Base-by-base conservation (phyloP, 176 grass and related monocot species). In the Chloris gayana region DNA sequence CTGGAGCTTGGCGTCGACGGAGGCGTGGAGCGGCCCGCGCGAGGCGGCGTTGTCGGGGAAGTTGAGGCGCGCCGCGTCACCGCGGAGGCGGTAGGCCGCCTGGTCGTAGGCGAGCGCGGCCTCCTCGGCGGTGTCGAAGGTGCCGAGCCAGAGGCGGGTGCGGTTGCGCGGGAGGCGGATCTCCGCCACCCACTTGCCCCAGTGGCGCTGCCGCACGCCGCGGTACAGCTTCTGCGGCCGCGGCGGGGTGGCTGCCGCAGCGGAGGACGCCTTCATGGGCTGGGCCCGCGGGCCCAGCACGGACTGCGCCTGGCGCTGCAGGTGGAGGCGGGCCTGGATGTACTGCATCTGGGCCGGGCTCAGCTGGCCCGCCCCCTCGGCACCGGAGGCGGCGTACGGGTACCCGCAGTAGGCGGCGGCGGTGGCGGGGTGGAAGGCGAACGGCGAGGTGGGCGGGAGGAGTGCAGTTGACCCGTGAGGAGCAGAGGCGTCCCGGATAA, bases 161-260 rank as follows among this genome's bases (percentile, higher is more conserved):
- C 92, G 92, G 84, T 89, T 89, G 42, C 84, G 89, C 34, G 91
- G 91, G 41, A 91, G 86, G 24, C 92, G 88, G 80, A 94, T 94
- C 92, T 94, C 88, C 45, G 92, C 92, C 38, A 94, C 92, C 92
- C 92, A 94, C 83, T 91, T 94, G 65, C 92, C 92, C 92, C 92
- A 91, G 80, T 94, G 92, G 21, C 92, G 80, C 88, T 94, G 92
- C 76, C 92, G 58, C 21, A 94, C 92, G 51, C 92, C 92, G 13
- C 92, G 92, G 76, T 94, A 94, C 14, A 94, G 88, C 80, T 94
- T 94, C 76, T 89, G 72, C 46, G 78, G 82, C 24, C 83, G 73
- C 78, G 85, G 66, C 71, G 85, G 75, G 5, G 41, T 7, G 37
- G 6, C 15, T 8, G 63, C 37, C 14, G 39, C 15, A 64, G 5